These are phyloP conservation scores for Trichoderma gracile DNA, from an alignment of 2,329 filamentous ascomycete species.

Conservation along the genomic window DNA sequence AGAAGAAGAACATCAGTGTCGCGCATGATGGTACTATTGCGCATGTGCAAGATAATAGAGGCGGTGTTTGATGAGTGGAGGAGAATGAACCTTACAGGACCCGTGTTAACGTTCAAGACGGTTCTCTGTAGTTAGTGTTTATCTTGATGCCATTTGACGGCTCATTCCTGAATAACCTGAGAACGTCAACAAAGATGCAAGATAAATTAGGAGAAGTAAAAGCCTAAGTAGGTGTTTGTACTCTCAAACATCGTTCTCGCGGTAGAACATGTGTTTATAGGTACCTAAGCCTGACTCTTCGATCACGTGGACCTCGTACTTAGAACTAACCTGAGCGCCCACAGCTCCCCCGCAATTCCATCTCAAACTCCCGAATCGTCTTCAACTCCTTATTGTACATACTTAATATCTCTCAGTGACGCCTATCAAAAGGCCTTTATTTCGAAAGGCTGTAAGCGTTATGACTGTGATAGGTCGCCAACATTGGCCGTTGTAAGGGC, in stretches of 20 bases:
- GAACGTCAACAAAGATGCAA: too few species aligned
- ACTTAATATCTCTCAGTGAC: neutral
- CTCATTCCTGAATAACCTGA: too few species aligned
- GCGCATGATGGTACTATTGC: neutral
- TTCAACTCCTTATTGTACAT: neutral
- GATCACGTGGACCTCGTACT: constrained; percentile 4
- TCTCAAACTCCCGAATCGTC: too few species aligned
- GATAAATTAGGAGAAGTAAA: too few species aligned
- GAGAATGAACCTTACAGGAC: neutral
- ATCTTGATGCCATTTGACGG: neutral
- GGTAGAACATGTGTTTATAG: too few species aligned
- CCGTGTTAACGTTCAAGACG: neutral
- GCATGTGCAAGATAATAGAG: neutral
- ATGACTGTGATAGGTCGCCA: neutral
- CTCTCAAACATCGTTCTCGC: too few species aligned
- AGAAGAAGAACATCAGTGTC: neutral
- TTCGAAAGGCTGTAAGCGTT: neutral
- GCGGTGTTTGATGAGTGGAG: neutral
- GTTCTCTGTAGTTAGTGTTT: neutral
- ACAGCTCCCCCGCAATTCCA: constrained; percentile 5
- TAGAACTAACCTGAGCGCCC: neutral
- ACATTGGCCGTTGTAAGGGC: neutral
- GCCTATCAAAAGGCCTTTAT: too few species aligned
- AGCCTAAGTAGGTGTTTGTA: too few species aligned
- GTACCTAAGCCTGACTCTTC: neutral